phyloP scores from a whole-genome alignment of 1,284 basidiomycete species.

The Pseudozyma flocculosa region DNA sequence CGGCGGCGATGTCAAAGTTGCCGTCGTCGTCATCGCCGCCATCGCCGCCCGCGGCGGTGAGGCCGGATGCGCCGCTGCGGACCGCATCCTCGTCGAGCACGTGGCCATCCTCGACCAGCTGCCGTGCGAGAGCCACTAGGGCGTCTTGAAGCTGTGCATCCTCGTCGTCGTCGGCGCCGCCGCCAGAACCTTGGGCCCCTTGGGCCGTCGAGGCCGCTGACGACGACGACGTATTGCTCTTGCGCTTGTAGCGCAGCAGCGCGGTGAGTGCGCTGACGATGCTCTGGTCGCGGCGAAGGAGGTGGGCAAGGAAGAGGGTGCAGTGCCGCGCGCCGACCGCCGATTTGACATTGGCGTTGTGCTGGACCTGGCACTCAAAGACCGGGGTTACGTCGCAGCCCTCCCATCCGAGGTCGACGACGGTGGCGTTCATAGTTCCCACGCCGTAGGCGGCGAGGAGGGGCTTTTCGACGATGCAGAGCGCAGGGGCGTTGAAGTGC shows the following conservation, averaged over 20 bases:
- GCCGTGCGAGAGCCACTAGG: conserved; percentile 38
- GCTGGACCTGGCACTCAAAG: conserved; percentile 68
- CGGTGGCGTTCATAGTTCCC: conserved; percentile 74
- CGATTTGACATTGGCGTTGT: conserved; percentile 36
- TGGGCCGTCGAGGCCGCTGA: too few relatives aligned
- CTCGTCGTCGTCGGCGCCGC: conserved; percentile 5
- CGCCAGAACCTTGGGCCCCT: not conserved
- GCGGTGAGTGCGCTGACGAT: conserved; percentile 40
- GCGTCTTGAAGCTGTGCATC: conserved; percentile 16
- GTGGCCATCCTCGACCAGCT: conserved; percentile 39
- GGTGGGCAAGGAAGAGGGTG: conserved; percentile 50
- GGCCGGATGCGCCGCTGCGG: conserved; percentile 27
- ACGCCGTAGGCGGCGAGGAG: conserved; percentile 80
- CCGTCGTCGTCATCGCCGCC: conserved; percentile 74
- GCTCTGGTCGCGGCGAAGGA: conserved; percentile 45
- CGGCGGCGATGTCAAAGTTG: conserved; percentile 65
- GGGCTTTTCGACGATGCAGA: conserved; percentile 79
- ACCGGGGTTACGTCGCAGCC: conserved; percentile 77
- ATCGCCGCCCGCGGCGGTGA: conserved; percentile 14
- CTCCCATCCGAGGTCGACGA: conserved; percentile 79
- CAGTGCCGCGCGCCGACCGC: conserved; percentile 47
- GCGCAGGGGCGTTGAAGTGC: conserved; percentile 85
- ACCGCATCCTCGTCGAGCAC: conserved; percentile 33
- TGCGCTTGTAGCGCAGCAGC: conserved; percentile 41
- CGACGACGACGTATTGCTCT: conserved; percentile 6